Conservation (phyloP, 1,139 yeast species). For the Hyphopichia wangnamkhiaoensis region DNA sequence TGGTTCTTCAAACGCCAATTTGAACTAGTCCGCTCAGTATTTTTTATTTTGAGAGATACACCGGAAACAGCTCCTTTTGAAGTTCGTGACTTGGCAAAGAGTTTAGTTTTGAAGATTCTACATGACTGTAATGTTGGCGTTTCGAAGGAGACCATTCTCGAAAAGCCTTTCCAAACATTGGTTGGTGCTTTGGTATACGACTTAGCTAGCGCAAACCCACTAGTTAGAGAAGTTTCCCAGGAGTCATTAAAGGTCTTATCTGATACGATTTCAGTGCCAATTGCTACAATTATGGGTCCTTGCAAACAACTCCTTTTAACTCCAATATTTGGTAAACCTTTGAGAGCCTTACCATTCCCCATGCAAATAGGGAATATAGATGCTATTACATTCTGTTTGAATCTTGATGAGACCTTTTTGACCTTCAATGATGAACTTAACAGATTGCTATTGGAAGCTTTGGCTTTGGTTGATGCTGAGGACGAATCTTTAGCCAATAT, state of each 20-base stretch:
- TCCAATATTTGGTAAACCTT: slow-evolving; percentile 95
- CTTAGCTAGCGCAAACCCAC: slow-evolving; percentile 81
- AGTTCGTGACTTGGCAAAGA: slow-evolving; percentile 71
- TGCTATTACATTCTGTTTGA: slow-evolving; percentile 88
- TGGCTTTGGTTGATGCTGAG: slow-evolving; percentile 95
- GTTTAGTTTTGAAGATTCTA: slow-evolving; percentile 62
- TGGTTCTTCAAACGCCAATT: slow-evolving; percentile 81
- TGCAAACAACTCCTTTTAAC: slow-evolving; percentile 80
- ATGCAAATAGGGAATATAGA: slow-evolving; percentile 99
- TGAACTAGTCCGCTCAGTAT: slow-evolving; percentile 81
- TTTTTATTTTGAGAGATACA: slow-evolving; percentile 88
- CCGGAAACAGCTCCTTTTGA: slow-evolving; percentile 85
- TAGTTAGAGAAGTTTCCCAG: slow-evolving; percentile 83
- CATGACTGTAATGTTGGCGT: slow-evolving; percentile 64
- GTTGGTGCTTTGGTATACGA: slow-evolving; percentile 89
- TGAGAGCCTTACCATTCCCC: slow-evolving; percentile 94
- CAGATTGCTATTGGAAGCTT: slow-evolving; percentile 81
- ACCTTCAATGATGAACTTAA: slow-evolving; percentile 87
- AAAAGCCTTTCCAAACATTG: slow-evolving; percentile 79
- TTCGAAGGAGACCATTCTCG: slow-evolving; percentile 58
- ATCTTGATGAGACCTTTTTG: slow-evolving; percentile 76
- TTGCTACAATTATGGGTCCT: slow-evolving; percentile 76
- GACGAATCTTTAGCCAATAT: slow-evolving; percentile 92
- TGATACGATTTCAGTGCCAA: slow-evolving; percentile 65
- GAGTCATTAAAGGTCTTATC: slow-evolving; percentile 68